phyloP scores from a whole-genome alignment of 352 stramenopile genomes.

The Phytophthora sp. region DNA sequence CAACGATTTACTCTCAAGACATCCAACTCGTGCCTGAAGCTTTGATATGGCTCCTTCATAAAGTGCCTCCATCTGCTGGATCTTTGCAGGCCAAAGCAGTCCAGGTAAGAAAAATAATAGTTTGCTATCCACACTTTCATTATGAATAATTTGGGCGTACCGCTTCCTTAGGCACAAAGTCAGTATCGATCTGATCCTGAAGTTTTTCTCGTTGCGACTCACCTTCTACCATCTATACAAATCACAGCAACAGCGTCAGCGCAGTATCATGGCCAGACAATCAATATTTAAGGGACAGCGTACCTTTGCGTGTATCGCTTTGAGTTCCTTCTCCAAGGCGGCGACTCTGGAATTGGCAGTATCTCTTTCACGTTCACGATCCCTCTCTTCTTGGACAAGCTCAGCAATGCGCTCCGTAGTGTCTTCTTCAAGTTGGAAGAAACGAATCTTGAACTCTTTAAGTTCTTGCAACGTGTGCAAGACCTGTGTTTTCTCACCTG shows the following conservation, averaged over 20 bases:
- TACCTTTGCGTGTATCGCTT: slow-evolving; percentile 46
- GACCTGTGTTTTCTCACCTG: slow-evolving; percentile 61
- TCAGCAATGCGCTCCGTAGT: slow-evolving; percentile 69
- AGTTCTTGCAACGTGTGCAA: slow-evolving; percentile 62
- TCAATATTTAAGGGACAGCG: neutral
- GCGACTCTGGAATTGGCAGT: slow-evolving; percentile 7
- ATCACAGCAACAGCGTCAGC: neutral
- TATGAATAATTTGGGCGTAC: slow-evolving; percentile 24
- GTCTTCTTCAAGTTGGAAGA: slow-evolving; percentile 67
- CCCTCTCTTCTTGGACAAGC: slow-evolving; percentile 61
- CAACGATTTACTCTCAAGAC: slow-evolving; percentile 52
- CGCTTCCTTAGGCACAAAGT: slow-evolving; percentile 60
- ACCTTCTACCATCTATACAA: slow-evolving; percentile 33
- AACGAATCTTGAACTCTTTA: slow-evolving; percentile 78
- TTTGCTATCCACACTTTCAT: neutral
- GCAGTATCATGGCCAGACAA: neutral
- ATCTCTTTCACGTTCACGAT: slow-evolving; percentile 53
- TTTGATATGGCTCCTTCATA: slow-evolving; percentile 79
- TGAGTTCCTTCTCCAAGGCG: slow-evolving; percentile 39
- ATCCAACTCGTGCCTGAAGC: slow-evolving; percentile 67
- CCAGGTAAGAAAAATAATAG: neutral
- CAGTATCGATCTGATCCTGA: slow-evolving; percentile 50
- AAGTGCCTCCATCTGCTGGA: slow-evolving; percentile 74
- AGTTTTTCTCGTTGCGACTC: slow-evolving; percentile 41
- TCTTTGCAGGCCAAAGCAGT: slow-evolving; percentile 28